Conservation (phyloP, 1,139 yeast genomes). For the Dujonia santamariae region DNA sequence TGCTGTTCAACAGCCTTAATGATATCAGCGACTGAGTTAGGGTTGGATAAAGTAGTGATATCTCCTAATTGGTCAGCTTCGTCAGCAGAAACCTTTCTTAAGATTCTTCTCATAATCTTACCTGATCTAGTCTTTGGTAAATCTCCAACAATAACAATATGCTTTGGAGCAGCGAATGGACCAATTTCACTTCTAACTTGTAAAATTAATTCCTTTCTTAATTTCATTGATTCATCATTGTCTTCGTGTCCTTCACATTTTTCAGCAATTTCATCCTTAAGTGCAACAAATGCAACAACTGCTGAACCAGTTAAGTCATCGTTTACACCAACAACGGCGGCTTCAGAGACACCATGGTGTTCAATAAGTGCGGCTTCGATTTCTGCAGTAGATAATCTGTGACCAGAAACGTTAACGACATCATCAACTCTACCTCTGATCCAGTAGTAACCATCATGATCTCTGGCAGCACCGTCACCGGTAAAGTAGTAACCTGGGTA, state of each 20-base stretch:
- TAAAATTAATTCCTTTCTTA: slow-evolving; percentile 80
- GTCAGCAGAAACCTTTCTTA: slow-evolving; percentile 84
- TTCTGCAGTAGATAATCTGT: slow-evolving; percentile 95
- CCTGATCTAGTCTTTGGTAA: slow-evolving; percentile 98
- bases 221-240: slow-evolving; percentile 49
- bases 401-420: slow-evolving; percentile 97
- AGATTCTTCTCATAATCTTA: slow-evolving; percentile 96
- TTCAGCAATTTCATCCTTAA: slow-evolving; percentile 54
- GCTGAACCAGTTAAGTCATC: slow-evolving; percentile 99
- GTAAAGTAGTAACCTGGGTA: slow-evolving; percentile 97
- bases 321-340: slow-evolving; percentile 92
- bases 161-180: slow-evolving; percentile 97
- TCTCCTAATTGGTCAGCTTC: slow-evolving; percentile 96
- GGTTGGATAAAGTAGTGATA: slow-evolving; percentile 85
- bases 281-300: slow-evolving; percentile 87
- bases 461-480: slow-evolving; percentile 99
- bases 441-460: slow-evolving; percentile 97
- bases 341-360: slow-evolving; percentile 78
- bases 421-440: slow-evolving; percentile 98
- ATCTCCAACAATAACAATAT: slow-evolving; percentile 81
- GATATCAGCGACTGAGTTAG: slow-evolving; percentile 77
- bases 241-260: slow-evolving; percentile 43
- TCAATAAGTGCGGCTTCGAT: slow-evolving; percentile 90
- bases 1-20: slow-evolving; percentile 51
- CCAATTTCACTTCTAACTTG: slow-evolving; percentile 94